Evolutionary conservation across 768 basidiomycete species (phyloP), one percentile per base, ranked within the genome.

Genomic region (Lentinula detonsa): DNA sequence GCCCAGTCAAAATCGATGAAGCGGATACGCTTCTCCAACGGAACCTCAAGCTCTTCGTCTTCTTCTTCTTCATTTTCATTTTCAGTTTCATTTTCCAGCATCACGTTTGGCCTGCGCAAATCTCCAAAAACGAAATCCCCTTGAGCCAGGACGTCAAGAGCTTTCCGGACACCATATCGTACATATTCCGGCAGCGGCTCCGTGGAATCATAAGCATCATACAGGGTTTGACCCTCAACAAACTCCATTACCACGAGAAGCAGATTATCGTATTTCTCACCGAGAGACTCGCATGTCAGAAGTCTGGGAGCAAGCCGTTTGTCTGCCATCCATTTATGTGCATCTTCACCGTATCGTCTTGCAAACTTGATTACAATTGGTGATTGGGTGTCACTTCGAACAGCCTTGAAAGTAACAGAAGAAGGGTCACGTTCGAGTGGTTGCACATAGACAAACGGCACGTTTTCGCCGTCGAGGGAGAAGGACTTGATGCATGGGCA

Each of bases 321-420:
- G 0, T 52, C 37, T 4, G 71, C 72, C 62, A 76, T 67, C 0
- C 35, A 16, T n/a, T 21, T 33, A 55, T 75, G 75, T 1, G 62
- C 70, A 1, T 57, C 65, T 8, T 4, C 63, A 16, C 69, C 64
- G 48, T 75, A 76, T 0, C 64, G 55, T 8, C 63, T 61, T 50
- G 70, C 71, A 39, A 76, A 76, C 64, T 75, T 76, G 63, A 76
- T 67, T 3, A 75, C 67, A 13, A 68, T 40, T 68, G 60, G 21
- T 63, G 57, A 28, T 34, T 57, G 2, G 28, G 55, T 0, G 8
- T 21, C 60, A 48, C 16, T 46, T 33, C 46, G 18, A 59, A 50
- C 59, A 9, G 70, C 72, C 0, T 46, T 65, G 64, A 68, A 69
- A 0, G 67, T 68, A 3, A 66, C 61, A 34, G 71, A 74, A 0